Base-by-base conservation (phyloP, 2,329 filamentous ascomycete species). In the Fusarium oxysporum region DNA sequence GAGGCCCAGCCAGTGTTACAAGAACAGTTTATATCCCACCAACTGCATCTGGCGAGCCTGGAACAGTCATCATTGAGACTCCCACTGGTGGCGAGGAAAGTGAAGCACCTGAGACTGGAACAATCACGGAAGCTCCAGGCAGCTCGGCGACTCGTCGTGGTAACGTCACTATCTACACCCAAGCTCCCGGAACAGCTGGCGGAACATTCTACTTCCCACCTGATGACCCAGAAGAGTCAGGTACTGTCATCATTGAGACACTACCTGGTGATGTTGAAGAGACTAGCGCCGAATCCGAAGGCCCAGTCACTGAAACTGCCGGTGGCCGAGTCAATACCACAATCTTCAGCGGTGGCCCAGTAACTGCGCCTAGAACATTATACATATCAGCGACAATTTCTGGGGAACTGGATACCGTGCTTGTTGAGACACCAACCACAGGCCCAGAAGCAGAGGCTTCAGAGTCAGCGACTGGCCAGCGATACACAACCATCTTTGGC, bases 151-250 rank as follows among this genome's bases (percentile, higher is more conserved):
- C 23, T 14, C 37, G 28, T 2, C 48, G 48, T 21, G 32, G 50
- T 2, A 65, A 69, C 4, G 58, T 62, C 3, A 69, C 65, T 0
- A 59, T 69, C 3, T 69, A 43, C 11, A 64, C 58, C 6, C n/a
- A 38, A 33, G 58, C 65, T 7, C 45, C 30, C 5, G 58, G 58
- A 19, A 65, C 66, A 43, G 58, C 41, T 3, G 23, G 38, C 5
- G 45, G 37, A 19, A 70, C 68, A 12, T 32, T 70, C 2, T 70
- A 70, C 25, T 65, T 53, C 4, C 66, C 68, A 11, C 59, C 67
- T 11, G 67, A 50, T 14, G 44, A 54, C 2, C 45, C 53, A n/a
- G 60, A 37, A 3, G 63, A 65, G 11, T 35, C 40, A 0, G 69
- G 58, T 0, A 72, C 69, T 19, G 16, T 71, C 2, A 33, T 68